Base-by-base conservation (phyloP, 2,329 filamentous ascomycete genomes). In the Chalara sp. region DNA sequence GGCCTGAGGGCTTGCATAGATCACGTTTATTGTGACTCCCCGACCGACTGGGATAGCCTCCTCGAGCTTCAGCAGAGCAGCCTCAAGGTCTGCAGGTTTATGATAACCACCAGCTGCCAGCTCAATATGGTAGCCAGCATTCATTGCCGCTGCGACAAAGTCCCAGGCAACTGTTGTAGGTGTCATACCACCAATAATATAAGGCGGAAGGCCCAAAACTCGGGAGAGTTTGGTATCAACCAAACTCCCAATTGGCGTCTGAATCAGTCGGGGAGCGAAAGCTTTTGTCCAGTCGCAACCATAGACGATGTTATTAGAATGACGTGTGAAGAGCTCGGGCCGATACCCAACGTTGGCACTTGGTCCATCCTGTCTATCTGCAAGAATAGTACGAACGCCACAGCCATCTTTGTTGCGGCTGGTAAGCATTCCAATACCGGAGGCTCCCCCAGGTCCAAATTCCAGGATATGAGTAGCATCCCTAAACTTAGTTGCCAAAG, bases 391-490 rank as follows among this genome's bases (percentile, higher is more conserved):
- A 11, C 43, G 43, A 11, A 31, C 43, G 2, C 43, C 43, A 31
- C 43, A 30, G 30, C 43, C 43, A 12, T 45, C 30, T 32, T 31
- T 45, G 30, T 45, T 45, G 43, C 43, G 43, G 32, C 30, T 45
- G 10, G 43, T 45, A 7, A 45, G 28, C 43, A 45, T 45, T 31
- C 43, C 43, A 28, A 45, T 45, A 3, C 43, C 43, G 12, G 43
- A 45, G 11, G 30, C 28, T 28, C 43, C 43, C 6, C 44, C 43
- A 28, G 49, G 49, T 33, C 44, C 37, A 44, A 51, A 51, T 65
- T 96, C 92, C 51, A 92, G 86, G 65, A 96, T 90, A 62, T 47
- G 92, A 4, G 90, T 95, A 21, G 92, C 91, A 28, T 83, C 79
- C 4, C 87, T 83, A 75, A 96, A 96, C 50, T 86, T 79, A 1